Evolutionary conservation across 192 early-diverging fungal species (phyloP), one percentile per base, ranked within the genome.

Genomic region (Backusella tarrabulga): DNA sequence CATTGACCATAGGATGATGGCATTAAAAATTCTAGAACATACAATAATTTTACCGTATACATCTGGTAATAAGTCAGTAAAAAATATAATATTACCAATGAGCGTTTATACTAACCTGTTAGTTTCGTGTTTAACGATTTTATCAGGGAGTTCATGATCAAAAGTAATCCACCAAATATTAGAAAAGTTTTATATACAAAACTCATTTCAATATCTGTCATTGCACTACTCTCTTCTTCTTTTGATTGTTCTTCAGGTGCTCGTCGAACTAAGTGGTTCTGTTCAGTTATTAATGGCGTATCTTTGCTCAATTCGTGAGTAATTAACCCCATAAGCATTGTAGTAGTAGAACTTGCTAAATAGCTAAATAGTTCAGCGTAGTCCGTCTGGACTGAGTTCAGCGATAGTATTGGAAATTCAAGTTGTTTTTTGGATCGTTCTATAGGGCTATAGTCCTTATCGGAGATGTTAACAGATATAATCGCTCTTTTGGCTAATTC

Each of bases 131-230:
- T 79, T 34, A 83, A 46, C 6, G 76, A 38, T 70, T 83, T 83
- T 44, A 83, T 83, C 15, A 83, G 60, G 6, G 81, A 77, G 42
- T 83, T 83, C 21, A 83, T 73, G 2, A 76, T 42, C 14, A 83
- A 34, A 29, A 83, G 68, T 5, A 56, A 17, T 38, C 81, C 81
- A 34, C 81, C 81, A 52, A 66, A 76, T 19, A 83, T 79, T 29
- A 83, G 36, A 26, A 83, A 79, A 12, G 78, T 79, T 40, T 83
- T 83, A 68, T 83, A 83, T 9, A 83, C 63, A 75, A 83, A 83
- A 17, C 75, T 71, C 54, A 79, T 72, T 67, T 81, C 80, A 14
- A 70, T 56, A 17, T 71, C 73, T 12, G 77, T 74, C 34, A 79
- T 63, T 11, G 44, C 56, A 29, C 23, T 11, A 0, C 8, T 3